Conservation (phyloP, 2,329 filamentous ascomycete species). For the Pseudocercospora macadamiae region DNA sequence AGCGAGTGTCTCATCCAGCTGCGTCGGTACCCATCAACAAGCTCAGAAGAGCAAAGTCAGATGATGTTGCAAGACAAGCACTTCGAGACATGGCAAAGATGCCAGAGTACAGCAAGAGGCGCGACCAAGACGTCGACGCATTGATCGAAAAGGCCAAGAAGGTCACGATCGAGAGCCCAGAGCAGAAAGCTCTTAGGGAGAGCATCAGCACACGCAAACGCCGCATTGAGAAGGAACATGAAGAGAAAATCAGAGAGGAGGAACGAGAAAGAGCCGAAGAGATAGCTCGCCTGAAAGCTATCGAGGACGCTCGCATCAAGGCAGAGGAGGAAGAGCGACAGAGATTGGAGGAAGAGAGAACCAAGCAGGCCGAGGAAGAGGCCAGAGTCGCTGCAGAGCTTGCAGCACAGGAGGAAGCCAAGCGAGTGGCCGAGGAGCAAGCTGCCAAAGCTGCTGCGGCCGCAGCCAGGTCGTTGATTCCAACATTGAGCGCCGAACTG, state of each 20-base stretch:
- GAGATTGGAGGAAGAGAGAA: constrained; percentile 16
- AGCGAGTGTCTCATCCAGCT: not conserved
- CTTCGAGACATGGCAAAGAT: not conserved
- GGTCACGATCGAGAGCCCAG: constrained; percentile 16
- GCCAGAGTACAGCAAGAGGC: not conserved
- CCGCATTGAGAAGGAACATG: constrained; percentile 15
- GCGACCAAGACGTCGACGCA: constrained; percentile 15
- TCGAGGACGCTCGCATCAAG: constrained; percentile 2
- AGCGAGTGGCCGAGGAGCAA: constrained; percentile 11
- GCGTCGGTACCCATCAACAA: not conserved
- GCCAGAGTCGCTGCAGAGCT: constrained; percentile 13
- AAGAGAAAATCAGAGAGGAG: constrained; percentile 1
- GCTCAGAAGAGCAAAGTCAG: not conserved
- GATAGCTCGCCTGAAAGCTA: constrained; percentile 12
- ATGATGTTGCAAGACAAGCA: not conserved
- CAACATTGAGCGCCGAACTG: constrained; percentile 45
- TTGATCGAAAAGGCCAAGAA: constrained; percentile 18
- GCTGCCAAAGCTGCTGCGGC: constrained; percentile 11
- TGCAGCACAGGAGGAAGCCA: constrained; percentile 10
- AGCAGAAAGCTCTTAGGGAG: constrained; percentile 17
- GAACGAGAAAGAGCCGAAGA: constrained; percentile 7
- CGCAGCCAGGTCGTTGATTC: constrained; percentile 23
- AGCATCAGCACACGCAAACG: constrained; percentile 18
- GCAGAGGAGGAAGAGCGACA: constrained; percentile 17
- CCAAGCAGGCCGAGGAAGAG: constrained; percentile 17